Evolutionary conservation across 208 protist species (phyloP), one percentile per base, ranked within the genome.

Genomic region (Wallacemonas rigidus): DNA sequence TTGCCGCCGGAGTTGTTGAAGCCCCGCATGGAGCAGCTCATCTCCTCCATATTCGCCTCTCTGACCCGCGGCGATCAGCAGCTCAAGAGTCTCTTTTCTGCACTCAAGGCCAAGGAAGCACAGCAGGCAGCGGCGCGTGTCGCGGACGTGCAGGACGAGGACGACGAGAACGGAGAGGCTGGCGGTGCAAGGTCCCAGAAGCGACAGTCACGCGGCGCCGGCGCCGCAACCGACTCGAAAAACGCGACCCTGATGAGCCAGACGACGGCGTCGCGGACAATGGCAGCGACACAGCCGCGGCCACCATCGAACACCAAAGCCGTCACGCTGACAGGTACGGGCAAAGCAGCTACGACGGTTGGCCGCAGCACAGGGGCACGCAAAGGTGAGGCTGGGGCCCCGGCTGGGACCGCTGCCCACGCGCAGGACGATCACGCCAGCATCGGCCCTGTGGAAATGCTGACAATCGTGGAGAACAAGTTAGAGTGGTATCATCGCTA

Each of bases 381-480:
- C 60, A 65, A 6, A 57, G 64, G 62, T 7, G 62, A 11, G 8
- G 62, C 7, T 11, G 44, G 15, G 26, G 50, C 8, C 3, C 7
- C 50, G 17, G 64, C 17, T 7, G 64, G 48, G 50, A 48, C 64
- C 3, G 64, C 11, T n/a, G 50, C 36, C 5, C 50, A 58, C 40
- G 38, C 17, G 35, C 45, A 64, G 55, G 81, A 71, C 54, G 78
- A 69, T 39, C 79, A 71, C 65, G 77, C 79, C n/a, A 92, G 87
- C 71, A 97, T 93, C 81, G 95, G 84, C 12, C 86, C 92, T 2
- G 81, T 98, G 11, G 90, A 94, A 65, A 95, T 98, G 89, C 88
- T 98, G 38, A 96, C 92, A 11, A 91, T 95, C 45, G 94, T 98
- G 67, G 94, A 98, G 67, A 95, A 88, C 68, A 97, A 97, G 70